A percentile compares a stretch with the other conserved stretches of the same genome.
phyloP scores from a whole-genome alignment of 495 filamentous ascomycete genomes.

The Penicillium daleae region DNA sequence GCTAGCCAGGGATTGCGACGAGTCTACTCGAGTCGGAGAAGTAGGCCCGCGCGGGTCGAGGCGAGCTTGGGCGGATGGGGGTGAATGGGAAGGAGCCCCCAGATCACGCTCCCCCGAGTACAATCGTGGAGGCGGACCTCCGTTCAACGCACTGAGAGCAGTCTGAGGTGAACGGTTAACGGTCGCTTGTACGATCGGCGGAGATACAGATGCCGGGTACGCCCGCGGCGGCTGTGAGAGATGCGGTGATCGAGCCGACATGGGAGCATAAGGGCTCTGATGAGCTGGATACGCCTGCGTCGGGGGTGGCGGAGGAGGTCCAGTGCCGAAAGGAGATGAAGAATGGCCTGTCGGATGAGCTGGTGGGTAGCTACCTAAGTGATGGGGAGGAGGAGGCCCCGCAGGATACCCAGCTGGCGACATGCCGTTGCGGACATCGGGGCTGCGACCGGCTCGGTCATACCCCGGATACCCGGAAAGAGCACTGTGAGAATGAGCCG shows the following conservation, averaged over 20 bases:
- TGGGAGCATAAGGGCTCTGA: conserved; percentile 47
- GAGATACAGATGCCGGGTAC: conserved; percentile 52
- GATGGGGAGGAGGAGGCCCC: conserved; percentile 31
- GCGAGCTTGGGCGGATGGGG: conserved; percentile 41
- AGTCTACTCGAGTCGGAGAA: conserved; percentile 42
- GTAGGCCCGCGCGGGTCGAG: conserved; percentile 40
- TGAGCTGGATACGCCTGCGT: conserved; percentile 43
- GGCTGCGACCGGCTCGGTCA: conserved; percentile 36
- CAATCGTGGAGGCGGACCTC: conserved; percentile 40
- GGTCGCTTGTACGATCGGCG: conserved; percentile 47
- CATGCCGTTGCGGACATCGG: conserved; percentile 43
- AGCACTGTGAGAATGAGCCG: conserved; percentile 32
- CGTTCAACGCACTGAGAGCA: conserved; percentile 44
- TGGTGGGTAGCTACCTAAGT: conserved; percentile 40
- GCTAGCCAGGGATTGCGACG: conserved; percentile 23
- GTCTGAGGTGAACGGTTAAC: conserved; percentile 48
- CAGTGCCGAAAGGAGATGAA: conserved; percentile 37
- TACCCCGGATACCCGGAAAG: conserved; percentile 34
- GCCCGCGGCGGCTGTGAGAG: conserved; percentile 42
- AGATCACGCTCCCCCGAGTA: conserved; percentile 43
- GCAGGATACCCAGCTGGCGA: conserved; percentile 36
- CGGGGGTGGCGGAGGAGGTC: conserved; percentile 46
- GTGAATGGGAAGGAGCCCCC: conserved; percentile 41
- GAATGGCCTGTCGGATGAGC: conserved; percentile 37
- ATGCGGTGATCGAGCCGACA: conserved; percentile 46